Conservation (phyloP, 2,329 filamentous ascomycete genomes). For the Ploettnerulaceae sp. region DNA sequence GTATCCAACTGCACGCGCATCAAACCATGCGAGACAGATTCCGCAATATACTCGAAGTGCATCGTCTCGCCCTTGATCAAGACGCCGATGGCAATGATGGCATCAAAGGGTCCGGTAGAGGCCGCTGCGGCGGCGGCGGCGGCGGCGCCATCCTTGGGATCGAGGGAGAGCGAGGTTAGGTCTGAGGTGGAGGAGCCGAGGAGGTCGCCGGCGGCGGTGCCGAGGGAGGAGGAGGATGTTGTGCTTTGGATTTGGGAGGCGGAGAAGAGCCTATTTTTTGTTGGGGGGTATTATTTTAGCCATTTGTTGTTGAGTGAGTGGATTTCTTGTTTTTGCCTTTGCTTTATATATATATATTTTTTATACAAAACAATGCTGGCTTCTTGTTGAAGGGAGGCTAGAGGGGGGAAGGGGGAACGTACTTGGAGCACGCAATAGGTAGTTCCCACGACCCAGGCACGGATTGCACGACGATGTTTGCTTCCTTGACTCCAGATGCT, state of each 20-base stretch:
- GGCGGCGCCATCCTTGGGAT: too few species aligned
- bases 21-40: slow-evolving; percentile 82
- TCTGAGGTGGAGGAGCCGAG: slow-evolving; percentile 65
- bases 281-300: background rate
- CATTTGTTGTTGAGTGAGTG: background rate
- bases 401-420: slow-evolving; percentile 3
- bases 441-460: slow-evolving; percentile 95
- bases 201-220: slow-evolving; percentile 67
- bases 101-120: slow-evolving; percentile 71
- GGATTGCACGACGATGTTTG: slow-evolving; percentile 83
- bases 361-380: background rate
- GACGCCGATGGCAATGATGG: slow-evolving; percentile 90
- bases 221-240: slow-evolving; percentile 55
- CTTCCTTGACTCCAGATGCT: slow-evolving; percentile 73
- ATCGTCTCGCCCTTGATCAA: slow-evolving; percentile 98
- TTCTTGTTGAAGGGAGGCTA: slow-evolving; percentile 35
- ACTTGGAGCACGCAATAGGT: slow-evolving; percentile 68
- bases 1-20: slow-evolving; percentile 93
- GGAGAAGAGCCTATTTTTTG: slow-evolving; percentile 76
- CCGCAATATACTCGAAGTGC: slow-evolving; percentile 99
- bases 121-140: too few species aligned
- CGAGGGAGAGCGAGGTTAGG: slow-evolving; percentile 47
- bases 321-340: background rate
- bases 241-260: slow-evolving; percentile 80
- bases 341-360: background rate